Conservation (phyloP, 2,329 filamentous ascomycete genomes). For the Nemania sp. region DNA sequence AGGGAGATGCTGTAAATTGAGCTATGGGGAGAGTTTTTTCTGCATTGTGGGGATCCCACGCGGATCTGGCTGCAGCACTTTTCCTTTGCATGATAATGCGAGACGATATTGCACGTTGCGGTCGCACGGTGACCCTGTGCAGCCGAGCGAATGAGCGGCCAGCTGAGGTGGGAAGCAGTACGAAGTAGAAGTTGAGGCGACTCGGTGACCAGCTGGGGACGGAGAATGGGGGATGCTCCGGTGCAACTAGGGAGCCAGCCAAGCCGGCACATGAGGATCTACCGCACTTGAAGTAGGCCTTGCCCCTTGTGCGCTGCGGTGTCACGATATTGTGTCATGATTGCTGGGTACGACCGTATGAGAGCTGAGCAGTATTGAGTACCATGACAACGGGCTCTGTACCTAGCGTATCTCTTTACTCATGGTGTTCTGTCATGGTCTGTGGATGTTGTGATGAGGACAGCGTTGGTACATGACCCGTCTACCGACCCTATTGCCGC, state of each 20-base stretch:
- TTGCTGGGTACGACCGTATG: not conserved
- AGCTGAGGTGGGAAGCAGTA: not conserved
- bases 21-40: constrained; percentile 14
- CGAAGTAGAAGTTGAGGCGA: constrained; percentile 1
- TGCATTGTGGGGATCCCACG: constrained; percentile 18
- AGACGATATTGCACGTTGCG: constrained; percentile 17
- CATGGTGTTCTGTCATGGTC: too few relatives aligned
- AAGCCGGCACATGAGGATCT: constrained; percentile 28
- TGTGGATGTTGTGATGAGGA: too few relatives aligned
- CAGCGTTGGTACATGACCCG: too few relatives aligned
- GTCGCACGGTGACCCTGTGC: constrained; percentile 11
- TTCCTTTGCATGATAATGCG: constrained; percentile 3
- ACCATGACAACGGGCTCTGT: too few relatives aligned
- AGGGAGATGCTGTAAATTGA: constrained; percentile 2
- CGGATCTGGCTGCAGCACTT: constrained; percentile 3
- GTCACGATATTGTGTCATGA: not conserved
- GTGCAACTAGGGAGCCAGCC: constrained; percentile 3
- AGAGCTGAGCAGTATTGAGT: not conserved
- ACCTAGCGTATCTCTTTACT: too few relatives aligned
- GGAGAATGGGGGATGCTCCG: not conserved
- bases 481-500: too few relatives aligned
- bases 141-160: not conserved
- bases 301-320: not conserved
- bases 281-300: constrained; percentile 11
- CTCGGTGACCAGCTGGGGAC: constrained; percentile 5